Evolutionary conservation across 352 stramenopile species (phyloP).

Genomic region (Phytopythium kandeliae): DNA sequence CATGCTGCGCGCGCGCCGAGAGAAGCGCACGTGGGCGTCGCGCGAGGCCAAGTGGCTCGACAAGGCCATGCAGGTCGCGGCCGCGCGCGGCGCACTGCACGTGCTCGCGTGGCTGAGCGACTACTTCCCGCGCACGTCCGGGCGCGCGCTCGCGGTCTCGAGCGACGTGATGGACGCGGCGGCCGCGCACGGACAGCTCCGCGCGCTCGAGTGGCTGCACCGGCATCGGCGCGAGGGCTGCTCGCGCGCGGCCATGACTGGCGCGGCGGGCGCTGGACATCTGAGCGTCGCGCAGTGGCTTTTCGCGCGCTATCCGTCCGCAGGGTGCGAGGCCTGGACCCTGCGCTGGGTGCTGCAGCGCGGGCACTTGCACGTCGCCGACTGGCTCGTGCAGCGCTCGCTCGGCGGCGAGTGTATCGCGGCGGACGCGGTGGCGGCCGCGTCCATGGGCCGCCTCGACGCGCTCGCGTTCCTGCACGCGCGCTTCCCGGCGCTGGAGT

Average conservation of each 20-base stretch:
- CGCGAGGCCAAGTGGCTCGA: slow-evolving; percentile 1
- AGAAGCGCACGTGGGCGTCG: not conserved
- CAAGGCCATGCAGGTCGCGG: slow-evolving; percentile 17
- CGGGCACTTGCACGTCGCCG: slow-evolving; percentile 2
- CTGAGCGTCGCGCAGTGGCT: slow-evolving; percentile 32
- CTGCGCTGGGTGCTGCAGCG: slow-evolving; percentile 6
- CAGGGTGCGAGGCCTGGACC: not conserved
- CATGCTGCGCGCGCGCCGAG: slow-evolving; percentile 2
- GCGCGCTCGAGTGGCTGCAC: slow-evolving; percentile 25
- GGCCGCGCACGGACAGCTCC: slow-evolving; percentile 20
- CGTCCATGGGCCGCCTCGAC: slow-evolving; percentile 15
- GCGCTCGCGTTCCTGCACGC: slow-evolving; percentile 19
- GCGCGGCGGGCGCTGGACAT: slow-evolving; percentile 11
- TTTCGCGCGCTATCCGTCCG: slow-evolving; percentile 6
- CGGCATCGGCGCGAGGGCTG: slow-evolving; percentile 18
- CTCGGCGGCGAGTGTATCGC: not conserved
- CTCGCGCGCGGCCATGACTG: not conserved
- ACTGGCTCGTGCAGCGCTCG: slow-evolving; percentile 2
- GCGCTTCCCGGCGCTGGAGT: slow-evolving; percentile 13
- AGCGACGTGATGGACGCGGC: slow-evolving; percentile 25
- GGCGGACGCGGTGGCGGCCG: slow-evolving; percentile 3
- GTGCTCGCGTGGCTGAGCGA: slow-evolving; percentile 21
- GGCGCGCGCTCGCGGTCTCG: not conserved
- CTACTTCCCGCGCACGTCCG: not conserved
- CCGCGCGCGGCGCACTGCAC: slow-evolving; percentile 18